Conservation (phyloP, 2,329 filamentous ascomycete species). For the Calycina herbarum region DNA sequence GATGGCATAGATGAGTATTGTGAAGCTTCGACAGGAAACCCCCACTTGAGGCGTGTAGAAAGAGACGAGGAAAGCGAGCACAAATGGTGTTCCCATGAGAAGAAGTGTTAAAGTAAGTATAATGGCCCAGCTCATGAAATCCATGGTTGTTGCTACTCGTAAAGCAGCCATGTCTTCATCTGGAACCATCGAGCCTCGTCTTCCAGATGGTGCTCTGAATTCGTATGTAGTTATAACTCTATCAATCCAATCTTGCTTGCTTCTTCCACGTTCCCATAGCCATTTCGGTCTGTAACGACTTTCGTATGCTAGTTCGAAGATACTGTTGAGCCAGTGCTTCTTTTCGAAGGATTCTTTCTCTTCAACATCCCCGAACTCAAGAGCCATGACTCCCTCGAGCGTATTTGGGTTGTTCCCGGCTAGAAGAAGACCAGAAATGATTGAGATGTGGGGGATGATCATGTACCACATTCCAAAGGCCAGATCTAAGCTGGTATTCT, state of each 20-base stretch:
- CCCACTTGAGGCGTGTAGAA: slow-evolving; percentile 39
- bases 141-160: slow-evolving; percentile 16
- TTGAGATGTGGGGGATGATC: slow-evolving; percentile 24
- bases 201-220: slow-evolving; percentile 11
- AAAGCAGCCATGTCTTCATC: slow-evolving; percentile 24
- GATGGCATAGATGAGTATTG: slow-evolving; percentile 38
- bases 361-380: slow-evolving; percentile 22
- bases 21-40: slow-evolving; percentile 38
- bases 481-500: slow-evolving; percentile 17
- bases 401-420: slow-evolving; percentile 28
- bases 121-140: slow-evolving; percentile 20
- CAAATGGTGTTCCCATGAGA: slow-evolving; percentile 26
- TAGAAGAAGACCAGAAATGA: slow-evolving; percentile 24
- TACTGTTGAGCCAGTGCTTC: slow-evolving; percentile 4
- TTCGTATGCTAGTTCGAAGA: slow-evolving; percentile 24
- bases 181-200: slow-evolving; percentile 5
- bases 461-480: slow-evolving; percentile 33
- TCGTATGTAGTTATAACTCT: slow-evolving; percentile 21
- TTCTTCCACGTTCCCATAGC: slow-evolving; percentile 24
- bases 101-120: slow-evolving; percentile 22
- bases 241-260: slow-evolving; percentile 22
- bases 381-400: slow-evolving; percentile 24
- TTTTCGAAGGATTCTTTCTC: slow-evolving; percentile 11
- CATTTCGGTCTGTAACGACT: slow-evolving; percentile 22
- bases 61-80: slow-evolving; percentile 38